Evolutionary conservation across 2,329 filamentous ascomycete genomes (phyloP), one percentile per base, ranked within the genome.

Genomic region (Ceratocystis smalleyi): DNA sequence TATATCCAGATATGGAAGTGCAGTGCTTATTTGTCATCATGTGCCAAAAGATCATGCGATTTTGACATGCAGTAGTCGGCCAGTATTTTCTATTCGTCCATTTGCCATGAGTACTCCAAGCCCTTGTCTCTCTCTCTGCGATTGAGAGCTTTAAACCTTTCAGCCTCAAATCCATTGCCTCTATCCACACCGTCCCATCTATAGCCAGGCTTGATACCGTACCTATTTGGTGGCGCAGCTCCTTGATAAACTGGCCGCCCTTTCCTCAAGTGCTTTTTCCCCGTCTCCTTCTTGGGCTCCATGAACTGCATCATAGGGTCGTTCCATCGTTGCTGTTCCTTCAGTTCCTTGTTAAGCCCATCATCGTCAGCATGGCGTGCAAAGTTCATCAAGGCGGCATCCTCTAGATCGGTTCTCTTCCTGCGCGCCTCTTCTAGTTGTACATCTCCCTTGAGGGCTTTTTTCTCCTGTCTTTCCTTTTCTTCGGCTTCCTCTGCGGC

Each of bases 121-220:
- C 86, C 86, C 74, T 88, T 87, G 69, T 87, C 84, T 72, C 91
- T 84, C 70, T 85, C 84, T 69, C 83, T 83, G 69, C 84, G 79
- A 73, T 96, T 96, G 69, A 91, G 78, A 1, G 91, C 89, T 73
- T 88, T 90, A 76, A 97, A 97, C 76, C 91, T 88, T 72, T 96
- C 87, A 67, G 83, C 87, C 77, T 99, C 94, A 72, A 96, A 97
- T 0, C 92, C 92, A 75, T 90, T 99, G 22, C 89, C 81, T 68
- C 94, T 81, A 77, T 99, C 94, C 19, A 99, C 94, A 5, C 95
- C 94, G 78, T 99, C 94, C 94, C 94, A 99, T 68, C 89, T 80
- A 76, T 95, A 90, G 0, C 94, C 95, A 0, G 94, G 94, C 67
- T 86, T 81, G 67, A 99, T 97, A 0, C 89, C 89, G 76, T 97